These are phyloP conservation scores for Epichloe coenophiala DNA, from an alignment of 2,329 filamentous ascomycete genomes.

Conservation along the genomic window DNA sequence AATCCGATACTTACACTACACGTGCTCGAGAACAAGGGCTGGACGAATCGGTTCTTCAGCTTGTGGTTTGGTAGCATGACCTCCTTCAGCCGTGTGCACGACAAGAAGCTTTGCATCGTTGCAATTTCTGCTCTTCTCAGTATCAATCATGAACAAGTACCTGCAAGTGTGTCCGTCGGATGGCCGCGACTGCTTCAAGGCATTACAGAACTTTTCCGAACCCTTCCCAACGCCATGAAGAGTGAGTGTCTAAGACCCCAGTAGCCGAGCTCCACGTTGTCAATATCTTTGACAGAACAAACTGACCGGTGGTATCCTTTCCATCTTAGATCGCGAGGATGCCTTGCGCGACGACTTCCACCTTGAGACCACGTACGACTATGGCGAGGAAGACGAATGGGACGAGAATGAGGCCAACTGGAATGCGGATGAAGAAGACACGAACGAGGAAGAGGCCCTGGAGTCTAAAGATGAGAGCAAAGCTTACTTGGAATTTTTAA, in stretches of 20 bases:
- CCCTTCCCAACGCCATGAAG: conserved; percentile 74
- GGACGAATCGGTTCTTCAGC: conserved; percentile 99
- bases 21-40: conserved; percentile 77
- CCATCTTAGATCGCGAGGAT: conserved; percentile 62
- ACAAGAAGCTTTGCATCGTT: conserved; percentile 96
- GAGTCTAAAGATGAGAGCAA: conserved; percentile 82
- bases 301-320: neutral
- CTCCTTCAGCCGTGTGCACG: conserved; percentile 83
- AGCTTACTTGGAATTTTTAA: conserved; percentile 90
- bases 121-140: conserved; percentile 80
- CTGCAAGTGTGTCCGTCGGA: conserved; percentile 82
- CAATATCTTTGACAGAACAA: neutral
- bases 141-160: conserved; percentile 68
- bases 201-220: conserved; percentile 82
- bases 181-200: conserved; percentile 87
- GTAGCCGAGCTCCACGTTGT: neutral
- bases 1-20: conserved; percentile 76
- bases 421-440: conserved; percentile 61
- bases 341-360: conserved; percentile 79
- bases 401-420: conserved; percentile 72
- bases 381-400: conserved; percentile 67
- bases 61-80: conserved; percentile 96
- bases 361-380: conserved; percentile 49
- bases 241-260: conserved; percentile 38
- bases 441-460: conserved; percentile 47